Conservation (phyloP, 2,329 filamentous ascomycete species). For the Cytospora mali region DNA sequence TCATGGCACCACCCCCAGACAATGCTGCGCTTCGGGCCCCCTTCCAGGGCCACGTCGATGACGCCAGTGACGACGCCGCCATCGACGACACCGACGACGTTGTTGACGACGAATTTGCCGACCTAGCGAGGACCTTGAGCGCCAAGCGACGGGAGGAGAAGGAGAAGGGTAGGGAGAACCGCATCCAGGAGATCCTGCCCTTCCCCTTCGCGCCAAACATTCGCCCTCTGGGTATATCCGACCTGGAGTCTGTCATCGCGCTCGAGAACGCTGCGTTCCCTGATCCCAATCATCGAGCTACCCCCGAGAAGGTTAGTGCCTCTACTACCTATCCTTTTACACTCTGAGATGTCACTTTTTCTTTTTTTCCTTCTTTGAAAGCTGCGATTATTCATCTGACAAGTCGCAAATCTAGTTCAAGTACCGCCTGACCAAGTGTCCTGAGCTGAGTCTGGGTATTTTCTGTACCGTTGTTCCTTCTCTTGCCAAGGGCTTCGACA, state of each 20-base stretch:
- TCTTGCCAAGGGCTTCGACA: constrained; percentile 49
- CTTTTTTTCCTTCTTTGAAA: too few species aligned
- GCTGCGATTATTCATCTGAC: constrained; percentile 14
- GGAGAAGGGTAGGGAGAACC: constrained; percentile 37
- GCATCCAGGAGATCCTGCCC: constrained; percentile 49
- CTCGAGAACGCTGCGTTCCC: constrained; percentile 59
- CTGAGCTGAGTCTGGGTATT: constrained; percentile 77
- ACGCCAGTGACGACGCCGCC: constrained; percentile 27
- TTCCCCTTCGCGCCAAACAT: constrained; percentile 72
- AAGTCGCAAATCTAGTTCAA: constrained; percentile 56
- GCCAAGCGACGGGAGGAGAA: constrained; percentile 43
- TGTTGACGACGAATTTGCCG: constrained; percentile 37
- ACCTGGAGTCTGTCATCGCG: constrained; percentile 61
- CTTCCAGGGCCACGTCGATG: constrained; percentile 25
- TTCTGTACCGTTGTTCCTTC: constrained; percentile 67
- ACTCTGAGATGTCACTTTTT: background rate
- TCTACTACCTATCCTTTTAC: background rate
- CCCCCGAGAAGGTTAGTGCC: constrained; percentile 55
- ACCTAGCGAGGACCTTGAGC: constrained; percentile 44
- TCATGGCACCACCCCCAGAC: constrained; percentile 22
- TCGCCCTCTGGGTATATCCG: constrained; percentile 69
- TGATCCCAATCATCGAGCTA: constrained; percentile 52
- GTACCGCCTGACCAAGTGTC: constrained; percentile 75
- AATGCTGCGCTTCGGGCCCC: background rate
- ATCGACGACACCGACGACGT: constrained; percentile 37